These are phyloP conservation scores for Malus sylvestris DNA, from an alignment of 306 rosid genomes.

Conservation along the genomic window DNA sequence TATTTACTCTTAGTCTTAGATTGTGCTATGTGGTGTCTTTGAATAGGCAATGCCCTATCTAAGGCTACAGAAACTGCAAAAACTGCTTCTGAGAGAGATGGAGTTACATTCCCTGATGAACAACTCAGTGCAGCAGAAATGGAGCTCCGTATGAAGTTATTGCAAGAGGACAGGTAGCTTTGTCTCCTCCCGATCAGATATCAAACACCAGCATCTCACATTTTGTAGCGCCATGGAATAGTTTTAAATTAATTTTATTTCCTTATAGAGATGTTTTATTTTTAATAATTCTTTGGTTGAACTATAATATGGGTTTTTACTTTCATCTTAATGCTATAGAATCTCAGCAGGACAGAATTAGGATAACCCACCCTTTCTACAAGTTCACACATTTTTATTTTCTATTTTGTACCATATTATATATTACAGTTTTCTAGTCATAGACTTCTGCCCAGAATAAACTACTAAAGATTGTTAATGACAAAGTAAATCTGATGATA, in stretches of 20 bases:
- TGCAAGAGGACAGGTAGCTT: slow-evolving; percentile 77
- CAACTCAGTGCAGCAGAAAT: slow-evolving; percentile 71
- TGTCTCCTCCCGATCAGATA: slow-evolving; percentile 2
- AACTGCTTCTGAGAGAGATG: slow-evolving; percentile 27
- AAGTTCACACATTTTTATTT: not conserved
- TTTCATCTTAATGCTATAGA: not conserved
- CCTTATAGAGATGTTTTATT: not conserved
- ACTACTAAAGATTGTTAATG: too few species aligned
- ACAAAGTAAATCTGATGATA: too few species aligned
- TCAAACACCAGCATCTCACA: not conserved
- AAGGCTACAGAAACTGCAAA: slow-evolving; percentile 49
- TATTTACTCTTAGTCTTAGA: slow-evolving; percentile 11
- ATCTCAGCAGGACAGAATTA: not conserved
- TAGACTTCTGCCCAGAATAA: too few species aligned
- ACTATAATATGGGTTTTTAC: not conserved
- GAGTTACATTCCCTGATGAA: slow-evolving; percentile 34
- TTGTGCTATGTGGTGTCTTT: slow-evolving; percentile 25
- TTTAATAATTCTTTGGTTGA: not conserved
- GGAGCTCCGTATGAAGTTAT: slow-evolving; percentile 70
- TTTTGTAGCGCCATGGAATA: not conserved
- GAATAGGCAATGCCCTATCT: slow-evolving; percentile 58
- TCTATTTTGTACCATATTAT: not conserved
- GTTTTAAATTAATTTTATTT: not conserved
- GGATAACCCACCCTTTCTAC: not conserved
- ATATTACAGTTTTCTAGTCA: too few species aligned